Conservation (phyloP, 164 flowering plant genomes). For the Kingdonia uniflora region DNA sequence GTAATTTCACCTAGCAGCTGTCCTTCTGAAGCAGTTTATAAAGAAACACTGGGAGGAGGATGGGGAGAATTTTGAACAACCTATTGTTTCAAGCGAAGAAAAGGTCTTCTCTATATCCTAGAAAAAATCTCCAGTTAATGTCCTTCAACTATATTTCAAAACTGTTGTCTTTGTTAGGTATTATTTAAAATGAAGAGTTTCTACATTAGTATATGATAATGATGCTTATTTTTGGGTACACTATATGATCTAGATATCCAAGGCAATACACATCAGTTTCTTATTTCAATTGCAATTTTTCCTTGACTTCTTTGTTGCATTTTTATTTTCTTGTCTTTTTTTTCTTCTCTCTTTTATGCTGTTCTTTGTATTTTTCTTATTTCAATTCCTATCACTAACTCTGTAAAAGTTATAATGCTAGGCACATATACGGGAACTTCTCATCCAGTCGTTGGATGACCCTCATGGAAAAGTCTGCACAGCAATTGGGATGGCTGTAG, state of each 20-base stretch:
- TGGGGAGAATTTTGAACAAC: constrained; percentile 68
- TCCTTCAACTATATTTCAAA: too few species aligned
- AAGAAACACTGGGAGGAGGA: constrained; percentile 93
- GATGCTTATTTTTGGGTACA: neutral
- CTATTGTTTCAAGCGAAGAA: constrained; percentile 61
- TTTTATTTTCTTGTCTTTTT: neutral
- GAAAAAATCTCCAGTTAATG: too few species aligned
- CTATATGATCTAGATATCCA: constrained; percentile 2
- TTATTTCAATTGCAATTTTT: neutral
- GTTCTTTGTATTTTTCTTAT: neutral
- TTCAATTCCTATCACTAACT: constrained; percentile 4
- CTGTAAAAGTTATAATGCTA: constrained; percentile 20
- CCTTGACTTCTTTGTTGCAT: neutral
- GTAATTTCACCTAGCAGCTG: constrained; percentile 70
- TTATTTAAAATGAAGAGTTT: neutral
- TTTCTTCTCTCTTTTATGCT: neutral
- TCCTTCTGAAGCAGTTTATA: constrained; percentile 77
- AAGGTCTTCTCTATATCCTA: constrained; percentile 37
- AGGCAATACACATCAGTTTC: neutral
- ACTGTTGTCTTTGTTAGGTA: too few species aligned
- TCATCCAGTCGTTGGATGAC: constrained; percentile 67
- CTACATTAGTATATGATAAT: neutral
- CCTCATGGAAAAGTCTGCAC: constrained; percentile 80
- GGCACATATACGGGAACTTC: constrained; percentile 58
- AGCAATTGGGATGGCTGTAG: constrained; percentile 89